Base-by-base conservation (phyloP, 495 filamentous ascomycete species). In the Glonium stellatum region DNA sequence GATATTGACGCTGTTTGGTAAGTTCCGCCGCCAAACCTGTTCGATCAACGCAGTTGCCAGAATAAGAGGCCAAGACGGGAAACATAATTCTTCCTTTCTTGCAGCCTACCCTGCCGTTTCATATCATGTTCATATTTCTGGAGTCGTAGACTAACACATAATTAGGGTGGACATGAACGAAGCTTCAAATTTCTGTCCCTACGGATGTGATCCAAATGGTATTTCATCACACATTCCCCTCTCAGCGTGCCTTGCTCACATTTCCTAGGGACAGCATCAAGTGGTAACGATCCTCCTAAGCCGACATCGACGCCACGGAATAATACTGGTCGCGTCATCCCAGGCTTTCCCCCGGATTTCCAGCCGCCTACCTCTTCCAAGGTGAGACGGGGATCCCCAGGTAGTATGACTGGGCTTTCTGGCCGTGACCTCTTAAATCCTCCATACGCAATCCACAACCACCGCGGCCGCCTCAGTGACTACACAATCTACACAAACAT, bases 401-500 rank as follows among this genome's bases (percentile, higher is more conserved):
- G 80, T 83, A 0, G 84, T 82, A 18, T 73, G 59, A 68, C 61
- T 41, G 65, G 86, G 18, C 74, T 88, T 15, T 78, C 84, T 79
- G 82, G 79, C 22, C 80, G 90, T 8, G 78, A 92, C 60, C 70
- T 91, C 55, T 85, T 89, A 61, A 77, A 85, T 67, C 90, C 90
- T 6, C 87, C 89, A 25, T 95, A 95, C 70, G 69, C 77, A 25
- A 92, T 95, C 71, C 77, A 84, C 64, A 90, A 91, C 71, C 83
- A 79, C 53, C n/a, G 27, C 5, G 62, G 58, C 34, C 19, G 35
- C 2, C 55, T 68, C 22, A 39, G 53, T 3, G 46, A 62, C 22
- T 54, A 84, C 61, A 92, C 90, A 0, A 82, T 92, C 57, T 79
- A 84, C 65, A 90, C 88, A 1, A 79, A 90, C 69, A 70, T 90